These are phyloP conservation scores for Aristolochia fimbriata DNA, from an alignment of 164 flowering plant genomes.

Conservation along the genomic window DNA sequence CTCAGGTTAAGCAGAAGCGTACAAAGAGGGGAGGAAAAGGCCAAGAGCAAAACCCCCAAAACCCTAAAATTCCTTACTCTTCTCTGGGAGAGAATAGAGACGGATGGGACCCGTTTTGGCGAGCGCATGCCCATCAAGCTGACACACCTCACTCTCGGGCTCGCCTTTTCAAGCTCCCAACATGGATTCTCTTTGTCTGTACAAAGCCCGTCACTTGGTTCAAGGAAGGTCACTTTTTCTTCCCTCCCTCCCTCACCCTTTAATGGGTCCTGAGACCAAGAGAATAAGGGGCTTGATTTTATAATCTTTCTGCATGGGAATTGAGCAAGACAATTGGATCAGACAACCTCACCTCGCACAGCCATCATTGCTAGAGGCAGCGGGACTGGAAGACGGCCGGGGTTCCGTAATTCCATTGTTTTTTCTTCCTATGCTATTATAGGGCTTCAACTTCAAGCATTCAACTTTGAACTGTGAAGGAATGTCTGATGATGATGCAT, in stretches of 20 bases:
- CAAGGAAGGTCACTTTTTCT: conserved; percentile 36
- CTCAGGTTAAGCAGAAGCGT: not conserved
- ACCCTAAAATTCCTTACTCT: conserved; percentile 9
- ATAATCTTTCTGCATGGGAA: conserved; percentile 28
- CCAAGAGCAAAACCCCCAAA: conserved; percentile 25
- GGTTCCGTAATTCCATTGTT: conserved; percentile 1
- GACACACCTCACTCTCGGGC: conserved; percentile 27
- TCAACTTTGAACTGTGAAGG: conserved; percentile 28
- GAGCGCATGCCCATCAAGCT: conserved; percentile 34
- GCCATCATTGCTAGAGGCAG: conserved; percentile 2
- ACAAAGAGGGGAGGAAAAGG: conserved; percentile 12
- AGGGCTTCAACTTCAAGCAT: too few species aligned
- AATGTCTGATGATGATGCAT: conserved; percentile 13
- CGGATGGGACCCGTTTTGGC: conserved; percentile 12
- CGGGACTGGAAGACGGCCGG: not conserved
- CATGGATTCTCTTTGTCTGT: conserved; percentile 46
- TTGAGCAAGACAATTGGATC: conserved; percentile 10
- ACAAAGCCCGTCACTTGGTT: conserved; percentile 36
- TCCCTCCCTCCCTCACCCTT: conserved; percentile 15
- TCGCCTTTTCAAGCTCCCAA: conserved; percentile 39
- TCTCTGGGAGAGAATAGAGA: not conserved
- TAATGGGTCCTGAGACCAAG: conserved; percentile 8
- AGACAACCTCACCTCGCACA: conserved; percentile 3
- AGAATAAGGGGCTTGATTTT: conserved; percentile 7
- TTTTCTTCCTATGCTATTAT: too few species aligned